A percentile compares a stretch with the other conserved stretches of the same genome.
These are phyloP conservation scores for Magnusiomyces sp. DNA, from an alignment of 1,139 yeast genomes.

Conservation along the genomic window DNA sequence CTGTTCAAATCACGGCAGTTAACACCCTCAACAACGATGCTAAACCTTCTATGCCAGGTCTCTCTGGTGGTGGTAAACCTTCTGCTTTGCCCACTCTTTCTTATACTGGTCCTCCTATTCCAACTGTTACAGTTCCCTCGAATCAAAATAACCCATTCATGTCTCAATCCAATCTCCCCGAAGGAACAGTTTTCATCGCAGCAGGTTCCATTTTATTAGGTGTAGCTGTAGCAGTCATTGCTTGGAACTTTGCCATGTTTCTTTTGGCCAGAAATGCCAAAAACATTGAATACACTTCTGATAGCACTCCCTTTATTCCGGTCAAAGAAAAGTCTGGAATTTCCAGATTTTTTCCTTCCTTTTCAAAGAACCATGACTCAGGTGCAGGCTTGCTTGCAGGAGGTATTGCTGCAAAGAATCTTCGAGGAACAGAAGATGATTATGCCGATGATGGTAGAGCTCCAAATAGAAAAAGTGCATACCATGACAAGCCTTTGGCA, in stretches of 20 bases:
- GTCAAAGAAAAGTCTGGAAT: too few relatives aligned
- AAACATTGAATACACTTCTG: background rate
- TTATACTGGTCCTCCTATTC: conserved; percentile 34
- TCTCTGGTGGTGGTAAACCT: background rate
- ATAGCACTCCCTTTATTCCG: too few relatives aligned
- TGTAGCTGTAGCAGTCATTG: conserved; percentile 39
- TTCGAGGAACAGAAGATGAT: conserved; percentile 4
- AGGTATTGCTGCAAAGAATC: conserved; percentile 1
- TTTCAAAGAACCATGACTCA: too few relatives aligned
- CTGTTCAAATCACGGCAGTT: conserved; percentile 9
- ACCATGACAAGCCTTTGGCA: background rate
- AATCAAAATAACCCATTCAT: conserved; percentile 54
- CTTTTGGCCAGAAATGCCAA: conserved; percentile 8
- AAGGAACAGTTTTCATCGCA: conserved; percentile 74
- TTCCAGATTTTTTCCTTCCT: background rate
- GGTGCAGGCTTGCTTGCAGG: background rate
- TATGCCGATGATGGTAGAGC: background rate
- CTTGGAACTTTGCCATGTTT: conserved; percentile 23
- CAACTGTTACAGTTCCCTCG: conserved; percentile 58
- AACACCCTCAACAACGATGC: conserved; percentile 6
- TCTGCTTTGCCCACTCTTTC: conserved; percentile 16
- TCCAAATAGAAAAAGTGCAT: background rate
- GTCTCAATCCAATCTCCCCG: conserved; percentile 42
- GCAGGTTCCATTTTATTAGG: conserved; percentile 64
- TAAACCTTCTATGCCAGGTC: background rate